Evolutionary conservation across 768 basidiomycete species (phyloP).

Genomic region (Xerocomellus intermedius): DNA sequence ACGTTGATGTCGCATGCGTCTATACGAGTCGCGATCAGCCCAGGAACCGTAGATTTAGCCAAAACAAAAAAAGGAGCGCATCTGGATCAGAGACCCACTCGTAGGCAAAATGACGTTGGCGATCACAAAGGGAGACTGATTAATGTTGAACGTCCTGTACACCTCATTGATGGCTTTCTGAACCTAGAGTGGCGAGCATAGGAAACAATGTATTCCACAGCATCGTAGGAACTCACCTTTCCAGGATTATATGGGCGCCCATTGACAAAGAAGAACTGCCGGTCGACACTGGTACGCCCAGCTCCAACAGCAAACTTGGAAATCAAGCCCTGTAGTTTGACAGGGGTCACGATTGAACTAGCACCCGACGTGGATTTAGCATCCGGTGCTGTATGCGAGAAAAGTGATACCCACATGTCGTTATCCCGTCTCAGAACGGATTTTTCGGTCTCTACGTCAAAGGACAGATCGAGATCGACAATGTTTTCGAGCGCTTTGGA

Average conservation of each 20-base stretch:
- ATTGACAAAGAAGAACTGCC: constrained; percentile 93
- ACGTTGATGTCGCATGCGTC: constrained; percentile 91
- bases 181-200: constrained; percentile 43
- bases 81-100: constrained; percentile 41
- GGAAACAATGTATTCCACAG: not conserved
- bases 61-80: too few species aligned
- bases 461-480: constrained; percentile 66
- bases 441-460: constrained; percentile 69
- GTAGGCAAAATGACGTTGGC: constrained; percentile 83
- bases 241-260: constrained; percentile 80
- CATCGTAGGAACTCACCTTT: constrained; percentile 48
- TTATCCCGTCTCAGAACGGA: constrained; percentile 20
- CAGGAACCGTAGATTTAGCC: too few species aligned
- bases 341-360: constrained; percentile 32
- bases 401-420: constrained; percentile 23
- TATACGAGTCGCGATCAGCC: constrained; percentile 28
- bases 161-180: constrained; percentile 92
- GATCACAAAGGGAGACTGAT: constrained; percentile 78
- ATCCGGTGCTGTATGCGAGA: too few species aligned
- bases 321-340: constrained; percentile 73
- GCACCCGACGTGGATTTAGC: constrained; percentile 2
- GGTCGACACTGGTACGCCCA: constrained; percentile 75
- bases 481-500: constrained; percentile 74
- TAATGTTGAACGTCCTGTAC: constrained; percentile 76
- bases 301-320: constrained; percentile 77